These are phyloP conservation scores for Quercus agrifolia DNA, from an alignment of 306 rosid genomes.

Conservation along the genomic window DNA sequence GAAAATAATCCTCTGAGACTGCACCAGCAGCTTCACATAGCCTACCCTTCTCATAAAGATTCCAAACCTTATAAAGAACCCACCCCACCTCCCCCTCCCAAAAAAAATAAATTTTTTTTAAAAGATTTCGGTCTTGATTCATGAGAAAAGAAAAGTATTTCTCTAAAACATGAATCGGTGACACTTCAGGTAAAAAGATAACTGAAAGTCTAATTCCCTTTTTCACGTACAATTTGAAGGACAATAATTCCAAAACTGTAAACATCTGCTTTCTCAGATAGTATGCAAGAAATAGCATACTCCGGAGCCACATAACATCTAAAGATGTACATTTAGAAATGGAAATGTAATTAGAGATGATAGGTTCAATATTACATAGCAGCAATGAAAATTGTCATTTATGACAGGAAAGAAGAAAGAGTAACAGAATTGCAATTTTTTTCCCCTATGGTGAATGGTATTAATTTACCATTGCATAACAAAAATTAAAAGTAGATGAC, in stretches of 20 bases:
- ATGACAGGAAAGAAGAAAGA: background rate
- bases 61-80: constrained; percentile 32
- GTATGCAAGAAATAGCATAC: constrained; percentile 45
- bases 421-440: background rate
- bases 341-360: background rate
- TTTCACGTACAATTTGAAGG: constrained; percentile 55
- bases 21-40: constrained; percentile 36
- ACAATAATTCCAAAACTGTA: constrained; percentile 63
- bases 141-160: background rate
- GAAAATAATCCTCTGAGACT: constrained; percentile 20
- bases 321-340: background rate
- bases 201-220: constrained; percentile 29
- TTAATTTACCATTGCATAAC: background rate
- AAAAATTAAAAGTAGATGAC: background rate
- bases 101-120: no score
- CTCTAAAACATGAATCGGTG: background rate
- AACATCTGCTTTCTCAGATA: constrained; percentile 64
- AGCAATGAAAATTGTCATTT: background rate
- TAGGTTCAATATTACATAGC: background rate
- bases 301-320: constrained; percentile 84
- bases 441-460: background rate
- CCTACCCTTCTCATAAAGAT: constrained; percentile 29
- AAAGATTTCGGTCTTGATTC: no score
- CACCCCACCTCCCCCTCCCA: rapidly evolving
- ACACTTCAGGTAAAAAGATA: background rate